Percentiles rank a stretch among this genome's conserved stretches.
These are phyloP conservation scores for Parastagonospora nodorum DNA, from an alignment of 2,329 filamentous ascomycete genomes.

Conservation along the genomic window DNA sequence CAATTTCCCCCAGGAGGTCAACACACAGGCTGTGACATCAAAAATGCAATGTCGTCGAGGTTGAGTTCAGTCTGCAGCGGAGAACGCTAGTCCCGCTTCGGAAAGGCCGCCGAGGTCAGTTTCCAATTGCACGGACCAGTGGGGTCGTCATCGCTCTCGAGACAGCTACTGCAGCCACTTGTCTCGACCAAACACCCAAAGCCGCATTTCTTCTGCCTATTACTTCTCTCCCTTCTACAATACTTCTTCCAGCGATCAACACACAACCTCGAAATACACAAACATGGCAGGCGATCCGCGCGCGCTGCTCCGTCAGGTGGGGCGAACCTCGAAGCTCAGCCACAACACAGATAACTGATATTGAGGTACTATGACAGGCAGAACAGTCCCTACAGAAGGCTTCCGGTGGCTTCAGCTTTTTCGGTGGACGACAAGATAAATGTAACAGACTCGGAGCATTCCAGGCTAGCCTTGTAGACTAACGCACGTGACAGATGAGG, in stretches of 20 bases:
- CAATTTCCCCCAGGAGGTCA: neutral
- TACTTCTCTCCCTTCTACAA: conserved; percentile 5
- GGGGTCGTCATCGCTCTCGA: conserved; percentile 39
- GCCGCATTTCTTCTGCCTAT: conserved; percentile 8
- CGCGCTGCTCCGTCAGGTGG: conserved; percentile 46
- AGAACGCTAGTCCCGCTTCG: conserved; percentile 15
- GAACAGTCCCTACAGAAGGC: conserved; percentile 80
- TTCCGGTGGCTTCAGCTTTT: conserved; percentile 82
- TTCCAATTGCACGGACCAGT: conserved; percentile 31
- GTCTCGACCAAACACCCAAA: conserved; percentile 31
- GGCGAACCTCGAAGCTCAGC: conserved; percentile 35
- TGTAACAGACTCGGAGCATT: conserved; percentile 45
- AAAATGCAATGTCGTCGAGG: conserved; percentile 29
- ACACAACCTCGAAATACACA: conserved; percentile 7
- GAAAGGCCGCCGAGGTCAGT: conserved; percentile 26
- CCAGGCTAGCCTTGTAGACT: conserved; percentile 5
- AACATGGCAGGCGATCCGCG: conserved; percentile 46
- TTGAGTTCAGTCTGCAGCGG: conserved; percentile 8
- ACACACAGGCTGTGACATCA: neutral
- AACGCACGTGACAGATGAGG: conserved; percentile 61
- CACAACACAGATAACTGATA: conserved; percentile 34
- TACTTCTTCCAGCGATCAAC: neutral
- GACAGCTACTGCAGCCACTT: conserved; percentile 40
- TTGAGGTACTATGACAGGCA: conserved; percentile 63
- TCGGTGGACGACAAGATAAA: conserved; percentile 85